Percentiles rank a stretch among this genome's conserved stretches.
These are phyloP conservation scores for Halophytophthora polymorphica DNA, from an alignment of 352 stramenopile species.

Conservation along the genomic window DNA sequence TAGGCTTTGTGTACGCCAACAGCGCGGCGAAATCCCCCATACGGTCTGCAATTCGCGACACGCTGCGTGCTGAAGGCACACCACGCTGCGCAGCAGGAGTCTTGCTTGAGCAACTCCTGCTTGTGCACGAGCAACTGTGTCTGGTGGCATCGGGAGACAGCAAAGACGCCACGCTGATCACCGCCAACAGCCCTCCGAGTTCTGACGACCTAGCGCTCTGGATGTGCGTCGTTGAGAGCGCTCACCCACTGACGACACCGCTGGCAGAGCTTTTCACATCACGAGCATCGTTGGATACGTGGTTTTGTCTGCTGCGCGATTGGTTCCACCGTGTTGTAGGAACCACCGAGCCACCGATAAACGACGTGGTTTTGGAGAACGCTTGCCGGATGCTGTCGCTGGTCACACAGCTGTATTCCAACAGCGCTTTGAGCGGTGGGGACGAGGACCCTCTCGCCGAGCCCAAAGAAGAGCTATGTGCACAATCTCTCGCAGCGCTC, in stretches of 20 bases:
- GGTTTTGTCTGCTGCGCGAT: slow-evolving; percentile 23
- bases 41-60: slow-evolving; percentile 39
- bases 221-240: slow-evolving; percentile 28
- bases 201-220: slow-evolving; percentile 30
- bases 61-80: slow-evolving; percentile 38
- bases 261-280: slow-evolving; percentile 15
- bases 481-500: slow-evolving; percentile 13
- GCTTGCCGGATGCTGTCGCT: slow-evolving; percentile 26
- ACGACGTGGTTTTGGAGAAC: slow-evolving; percentile 16
- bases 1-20: slow-evolving; percentile 45
- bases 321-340: slow-evolving; percentile 14
- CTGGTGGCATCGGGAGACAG: background rate
- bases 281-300: slow-evolving; percentile 10
- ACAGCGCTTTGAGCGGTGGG: slow-evolving; percentile 6
- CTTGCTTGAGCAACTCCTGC: slow-evolving; percentile 20
- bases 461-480: slow-evolving; percentile 14
- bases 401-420: background rate
- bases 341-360: slow-evolving; percentile 1
- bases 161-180: background rate
- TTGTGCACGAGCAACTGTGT: slow-evolving; percentile 11
- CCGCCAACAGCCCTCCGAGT: background rate
- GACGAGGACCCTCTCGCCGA: background rate
- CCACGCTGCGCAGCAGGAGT: slow-evolving; percentile 15
- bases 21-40: slow-evolving; percentile 12
- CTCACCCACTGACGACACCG: slow-evolving; percentile 14